phyloP scores from a whole-genome alignment of 352 stramenopile genomes.

The Pythium oligandrum region DNA sequence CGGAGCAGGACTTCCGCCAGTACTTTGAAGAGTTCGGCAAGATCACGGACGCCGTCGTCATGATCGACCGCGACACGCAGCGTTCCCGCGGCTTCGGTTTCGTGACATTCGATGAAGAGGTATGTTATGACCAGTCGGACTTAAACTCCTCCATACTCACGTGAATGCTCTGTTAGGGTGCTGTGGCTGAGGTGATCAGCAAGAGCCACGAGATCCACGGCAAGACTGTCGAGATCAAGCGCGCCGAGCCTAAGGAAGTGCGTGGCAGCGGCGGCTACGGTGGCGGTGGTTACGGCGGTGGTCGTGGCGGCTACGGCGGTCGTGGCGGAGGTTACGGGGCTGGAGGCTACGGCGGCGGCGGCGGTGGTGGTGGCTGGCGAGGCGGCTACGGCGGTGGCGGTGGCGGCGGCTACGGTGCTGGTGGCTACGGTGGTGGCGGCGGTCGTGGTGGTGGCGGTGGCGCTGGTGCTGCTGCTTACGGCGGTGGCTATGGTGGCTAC shows the following conservation, averaged over 20 bases:
- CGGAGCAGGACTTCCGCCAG: constrained; percentile 86
- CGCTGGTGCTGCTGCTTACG: constrained; percentile 20
- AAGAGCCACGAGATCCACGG: constrained; percentile 88
- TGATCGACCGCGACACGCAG: constrained; percentile 91
- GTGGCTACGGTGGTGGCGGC: constrained; percentile 15
- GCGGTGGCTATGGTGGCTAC: constrained; percentile 13
- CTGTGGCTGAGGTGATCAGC: constrained; percentile 85
- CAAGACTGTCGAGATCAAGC: constrained; percentile 89
- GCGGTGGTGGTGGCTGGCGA: too few relatives aligned
- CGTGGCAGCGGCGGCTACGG: constrained; percentile 30
- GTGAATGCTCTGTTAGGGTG: constrained; percentile 27
- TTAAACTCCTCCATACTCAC: too few relatives aligned
- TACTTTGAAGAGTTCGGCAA: constrained; percentile 91
- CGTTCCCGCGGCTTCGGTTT: constrained; percentile 91
- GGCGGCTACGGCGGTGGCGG: not conserved
- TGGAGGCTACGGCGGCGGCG: constrained; percentile 10
- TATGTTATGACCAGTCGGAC: constrained; percentile 10
- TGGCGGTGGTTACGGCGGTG: constrained; percentile 18
- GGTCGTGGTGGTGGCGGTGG: constrained; percentile 16
- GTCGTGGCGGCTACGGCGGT: constrained; percentile 20
- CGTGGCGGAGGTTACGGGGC: constrained; percentile 11
- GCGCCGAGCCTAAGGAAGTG: constrained; percentile 75
- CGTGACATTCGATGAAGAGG: constrained; percentile 90
- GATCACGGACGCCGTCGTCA: constrained; percentile 90
- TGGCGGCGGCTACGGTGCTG: constrained; percentile 15